A percentile compares a stretch with the other conserved stretches of the same genome.
phyloP scores from a whole-genome alignment of 2,329 filamentous ascomycete species.

The Calonectria pseudoreteaudii region DNA sequence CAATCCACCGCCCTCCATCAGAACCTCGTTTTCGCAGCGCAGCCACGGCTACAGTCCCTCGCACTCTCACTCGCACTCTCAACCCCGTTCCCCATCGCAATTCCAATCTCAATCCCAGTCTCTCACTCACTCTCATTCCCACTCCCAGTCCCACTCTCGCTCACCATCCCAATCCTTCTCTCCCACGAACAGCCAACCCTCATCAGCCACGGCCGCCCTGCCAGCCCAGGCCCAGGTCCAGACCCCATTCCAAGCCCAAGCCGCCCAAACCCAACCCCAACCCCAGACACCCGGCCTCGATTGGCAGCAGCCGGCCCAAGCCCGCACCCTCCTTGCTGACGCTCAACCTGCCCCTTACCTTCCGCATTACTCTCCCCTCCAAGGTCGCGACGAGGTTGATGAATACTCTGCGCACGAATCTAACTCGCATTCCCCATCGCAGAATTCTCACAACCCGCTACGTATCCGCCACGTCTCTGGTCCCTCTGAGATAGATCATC shows the following conservation, averaged over 20 bases:
- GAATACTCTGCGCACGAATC: conserved; percentile 51
- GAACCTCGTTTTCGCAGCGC: conserved; percentile 52
- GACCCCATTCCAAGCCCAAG: conserved; percentile 37
- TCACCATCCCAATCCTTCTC: conserved; percentile 26
- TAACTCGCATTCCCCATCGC: conserved; percentile 54
- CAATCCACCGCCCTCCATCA: conserved; percentile 55
- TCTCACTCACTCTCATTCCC: conserved; percentile 21
- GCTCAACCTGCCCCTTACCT: conserved; percentile 48
- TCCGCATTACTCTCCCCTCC: conserved; percentile 58
- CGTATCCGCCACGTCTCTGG: conserved; percentile 62
- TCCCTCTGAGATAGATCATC: conserved; percentile 55
- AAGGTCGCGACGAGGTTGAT: conserved; percentile 56
- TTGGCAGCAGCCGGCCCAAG: conserved; percentile 31
- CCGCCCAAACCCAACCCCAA: conserved; percentile 36
- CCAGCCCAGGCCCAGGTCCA: conserved; percentile 29
- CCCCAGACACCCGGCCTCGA: conserved; percentile 32
- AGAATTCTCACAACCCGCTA: conserved; percentile 53
- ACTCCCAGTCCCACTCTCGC: conserved; percentile 23
- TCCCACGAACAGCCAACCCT: conserved; percentile 30
- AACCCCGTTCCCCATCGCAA: conserved; percentile 7
- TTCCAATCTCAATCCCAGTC: conserved; percentile 25
- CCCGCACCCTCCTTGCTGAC: conserved; percentile 15
- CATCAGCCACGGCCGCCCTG: conserved; percentile 35
- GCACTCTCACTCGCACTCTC: conserved; percentile 18
- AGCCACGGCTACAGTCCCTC: conserved; percentile 12